A percentile compares a stretch with the other conserved stretches of the same genome.
These are phyloP conservation scores for Crepidotus variabilis DNA, from an alignment of 768 basidiomycete genomes.

Conservation along the genomic window DNA sequence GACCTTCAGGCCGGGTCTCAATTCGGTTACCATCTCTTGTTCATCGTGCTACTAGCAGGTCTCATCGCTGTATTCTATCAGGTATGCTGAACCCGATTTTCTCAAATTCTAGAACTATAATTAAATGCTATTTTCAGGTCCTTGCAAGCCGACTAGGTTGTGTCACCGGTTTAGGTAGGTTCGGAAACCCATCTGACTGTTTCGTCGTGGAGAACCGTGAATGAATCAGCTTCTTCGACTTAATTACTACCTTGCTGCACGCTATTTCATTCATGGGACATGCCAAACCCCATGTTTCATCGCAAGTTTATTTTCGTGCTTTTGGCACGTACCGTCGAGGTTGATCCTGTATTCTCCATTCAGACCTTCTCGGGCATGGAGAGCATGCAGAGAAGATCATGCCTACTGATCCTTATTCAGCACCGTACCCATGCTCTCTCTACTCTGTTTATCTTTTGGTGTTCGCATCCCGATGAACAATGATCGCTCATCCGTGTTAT, in stretches of 20 bases:
- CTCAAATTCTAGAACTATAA: background rate
- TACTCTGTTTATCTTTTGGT: background rate
- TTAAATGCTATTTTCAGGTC: conserved; percentile 37
- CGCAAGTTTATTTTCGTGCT: background rate
- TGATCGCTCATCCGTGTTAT: background rate
- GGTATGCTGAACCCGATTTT: conserved; percentile 30
- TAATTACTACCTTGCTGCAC: background rate
- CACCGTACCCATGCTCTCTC: background rate
- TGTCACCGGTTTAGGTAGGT: conserved; percentile 73
- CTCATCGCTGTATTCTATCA: conserved; percentile 82
- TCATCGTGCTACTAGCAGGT: conserved; percentile 80
- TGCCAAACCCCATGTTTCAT: background rate
- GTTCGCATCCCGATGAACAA: background rate
- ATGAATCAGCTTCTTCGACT: background rate
- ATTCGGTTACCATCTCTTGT: conserved; percentile 84
- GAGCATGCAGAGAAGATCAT: background rate
- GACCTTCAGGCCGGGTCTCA: conserved; percentile 84
- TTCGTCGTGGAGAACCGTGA: background rate
- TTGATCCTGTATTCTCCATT: background rate
- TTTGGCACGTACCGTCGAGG: background rate
- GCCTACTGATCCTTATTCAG: background rate
- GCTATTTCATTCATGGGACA: background rate
- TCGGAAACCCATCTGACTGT: background rate
- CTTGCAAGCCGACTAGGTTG: conserved; percentile 79
- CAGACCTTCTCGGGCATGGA: background rate